Conservation (phyloP, 2,329 filamentous ascomycete genomes). For the Colletotrichum theobromicola region DNA sequence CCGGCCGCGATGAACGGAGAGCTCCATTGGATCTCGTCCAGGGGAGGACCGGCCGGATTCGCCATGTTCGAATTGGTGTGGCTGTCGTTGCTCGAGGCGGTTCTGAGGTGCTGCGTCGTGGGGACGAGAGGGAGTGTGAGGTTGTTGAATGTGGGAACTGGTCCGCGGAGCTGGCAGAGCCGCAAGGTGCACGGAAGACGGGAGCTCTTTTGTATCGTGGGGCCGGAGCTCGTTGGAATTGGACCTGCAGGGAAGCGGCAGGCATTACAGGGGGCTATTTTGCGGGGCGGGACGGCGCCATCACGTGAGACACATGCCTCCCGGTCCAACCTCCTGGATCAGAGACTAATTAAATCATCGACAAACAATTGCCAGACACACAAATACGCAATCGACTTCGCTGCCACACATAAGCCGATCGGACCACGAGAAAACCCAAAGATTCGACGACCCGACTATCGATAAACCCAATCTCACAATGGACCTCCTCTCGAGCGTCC, state of each 20-base stretch:
- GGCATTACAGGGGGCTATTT: background rate
- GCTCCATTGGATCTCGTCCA: conserved; percentile 73
- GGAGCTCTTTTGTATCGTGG: conserved; percentile 14
- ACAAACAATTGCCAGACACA: background rate
- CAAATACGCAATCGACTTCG: background rate
- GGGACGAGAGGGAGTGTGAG: background rate
- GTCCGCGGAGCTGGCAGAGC: background rate
- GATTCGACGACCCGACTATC: background rate
- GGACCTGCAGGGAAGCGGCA: background rate
- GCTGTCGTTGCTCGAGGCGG: background rate
- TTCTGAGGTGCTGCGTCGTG: background rate
- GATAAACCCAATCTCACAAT: conserved; percentile 38
- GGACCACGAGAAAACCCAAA: background rate
- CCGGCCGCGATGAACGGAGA: conserved; percentile 52
- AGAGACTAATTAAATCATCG: background rate
- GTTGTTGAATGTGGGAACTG: background rate
- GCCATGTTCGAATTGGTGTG: conserved; percentile 38
- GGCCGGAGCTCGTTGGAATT: conserved; percentile 3
- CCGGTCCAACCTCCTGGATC: background rate
- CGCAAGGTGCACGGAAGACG: background rate
- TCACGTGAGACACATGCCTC: background rate
- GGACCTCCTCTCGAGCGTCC: conserved; percentile 92
- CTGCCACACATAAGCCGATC: too few relatives aligned
- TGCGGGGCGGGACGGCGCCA: background rate
- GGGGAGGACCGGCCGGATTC: conserved; percentile 53